These are phyloP conservation scores for Fusarium mundagurra DNA, from an alignment of 2,329 filamentous ascomycete species.

Conservation along the genomic window DNA sequence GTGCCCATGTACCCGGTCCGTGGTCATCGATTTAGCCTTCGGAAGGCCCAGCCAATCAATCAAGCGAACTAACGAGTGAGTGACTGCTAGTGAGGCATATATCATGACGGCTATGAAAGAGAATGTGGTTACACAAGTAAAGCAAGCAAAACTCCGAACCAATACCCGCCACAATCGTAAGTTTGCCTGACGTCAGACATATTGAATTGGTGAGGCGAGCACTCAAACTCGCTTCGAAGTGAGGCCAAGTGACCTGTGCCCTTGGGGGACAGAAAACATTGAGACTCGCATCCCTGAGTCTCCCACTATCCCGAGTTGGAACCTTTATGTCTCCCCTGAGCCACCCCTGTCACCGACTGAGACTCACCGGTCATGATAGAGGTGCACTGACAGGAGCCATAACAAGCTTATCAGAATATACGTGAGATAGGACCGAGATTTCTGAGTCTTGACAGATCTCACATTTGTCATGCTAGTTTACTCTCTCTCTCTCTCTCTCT, in stretches of 20 bases:
- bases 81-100: not conserved
- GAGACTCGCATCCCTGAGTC: fast-evolving
- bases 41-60: not conserved
- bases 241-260: not conserved
- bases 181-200: not conserved
- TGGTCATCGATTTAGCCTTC: not conserved
- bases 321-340: not conserved
- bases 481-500: no score
- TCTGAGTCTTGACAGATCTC: not conserved
- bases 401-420: not conserved
- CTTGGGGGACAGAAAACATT: not conserved
- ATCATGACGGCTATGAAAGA: fast-evolving
- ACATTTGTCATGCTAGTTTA: no score
- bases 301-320: not conserved
- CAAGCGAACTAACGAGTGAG: not conserved
- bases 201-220: not conserved
- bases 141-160: not conserved
- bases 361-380: not conserved
- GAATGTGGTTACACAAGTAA: not conserved
- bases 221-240: not conserved
- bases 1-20: not conserved
- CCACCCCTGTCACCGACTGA: not conserved
- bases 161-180: not conserved
- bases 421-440: not conserved
- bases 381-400: not conserved